phyloP scores from a whole-genome alignment of 225 moss, liverwort and hornwort species.

The Ulota crispa region DNA sequence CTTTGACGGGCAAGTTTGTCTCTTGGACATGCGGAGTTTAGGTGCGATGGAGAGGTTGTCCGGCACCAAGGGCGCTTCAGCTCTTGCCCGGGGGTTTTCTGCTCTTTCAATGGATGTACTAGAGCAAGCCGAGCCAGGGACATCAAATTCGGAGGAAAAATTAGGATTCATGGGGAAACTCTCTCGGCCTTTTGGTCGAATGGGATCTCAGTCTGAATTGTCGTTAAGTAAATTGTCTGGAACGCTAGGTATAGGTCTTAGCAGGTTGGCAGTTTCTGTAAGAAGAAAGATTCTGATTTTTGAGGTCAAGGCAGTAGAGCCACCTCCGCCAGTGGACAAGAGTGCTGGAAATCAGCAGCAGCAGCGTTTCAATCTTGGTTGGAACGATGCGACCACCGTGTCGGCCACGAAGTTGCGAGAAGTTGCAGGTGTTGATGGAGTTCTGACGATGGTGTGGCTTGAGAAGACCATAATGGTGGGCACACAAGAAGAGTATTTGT shows the following conservation, averaged over 20 bases:
- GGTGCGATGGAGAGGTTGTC: constrained; percentile 67
- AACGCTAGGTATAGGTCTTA: constrained; percentile 40
- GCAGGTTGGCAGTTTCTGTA: constrained; percentile 77
- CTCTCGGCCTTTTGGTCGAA: constrained; percentile 46
- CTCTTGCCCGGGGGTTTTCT: constrained; percentile 58
- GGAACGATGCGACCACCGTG: constrained; percentile 63
- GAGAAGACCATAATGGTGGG: constrained; percentile 83
- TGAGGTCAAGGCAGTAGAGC: constrained; percentile 60
- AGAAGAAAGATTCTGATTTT: constrained; percentile 80
- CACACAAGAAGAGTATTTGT: constrained; percentile 77
- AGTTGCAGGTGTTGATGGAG: constrained; percentile 69
- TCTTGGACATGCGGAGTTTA: constrained; percentile 74
- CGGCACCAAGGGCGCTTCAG: constrained; percentile 79
- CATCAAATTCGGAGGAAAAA: constrained; percentile 27
- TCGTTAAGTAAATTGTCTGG: constrained; percentile 34
- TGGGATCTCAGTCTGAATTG: constrained; percentile 47
- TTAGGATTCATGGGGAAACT: constrained; percentile 50
- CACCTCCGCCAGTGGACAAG: constrained; percentile 53
- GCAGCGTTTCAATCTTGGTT: constrained; percentile 38
- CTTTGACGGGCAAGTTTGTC: constrained; percentile 78
- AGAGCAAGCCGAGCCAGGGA: constrained; percentile 24
- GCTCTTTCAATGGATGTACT: constrained; percentile 36
- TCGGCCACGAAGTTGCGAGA: constrained; percentile 75
- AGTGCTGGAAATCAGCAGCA: constrained; percentile 41
- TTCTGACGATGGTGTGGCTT: constrained; percentile 88